These are phyloP conservation scores for Vanilla planifolia DNA, from an alignment of 106 monocot species.

Conservation along the genomic window DNA sequence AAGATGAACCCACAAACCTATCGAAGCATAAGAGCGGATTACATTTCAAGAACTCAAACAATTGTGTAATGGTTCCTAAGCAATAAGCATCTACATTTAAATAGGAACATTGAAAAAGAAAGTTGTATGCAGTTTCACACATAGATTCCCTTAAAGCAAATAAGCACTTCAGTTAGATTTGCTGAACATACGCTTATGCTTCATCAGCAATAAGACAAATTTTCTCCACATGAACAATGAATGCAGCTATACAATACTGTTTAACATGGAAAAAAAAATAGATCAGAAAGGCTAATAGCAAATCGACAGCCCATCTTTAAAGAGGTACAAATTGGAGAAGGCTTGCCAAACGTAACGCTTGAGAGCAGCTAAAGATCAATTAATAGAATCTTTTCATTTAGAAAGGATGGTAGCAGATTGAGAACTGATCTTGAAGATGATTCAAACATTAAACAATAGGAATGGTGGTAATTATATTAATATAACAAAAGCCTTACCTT, in stretches of 20 bases:
- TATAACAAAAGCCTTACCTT: constrained; percentile 38
- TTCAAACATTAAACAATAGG: too few species aligned
- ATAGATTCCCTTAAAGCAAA: not conserved
- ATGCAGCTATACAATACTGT: not conserved
- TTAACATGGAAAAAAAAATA: not conserved
- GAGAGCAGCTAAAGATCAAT: too few species aligned
- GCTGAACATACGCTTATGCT: not conserved
- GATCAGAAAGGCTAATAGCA: too few species aligned
- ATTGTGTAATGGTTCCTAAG: not conserved
- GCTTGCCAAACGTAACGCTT: too few species aligned
- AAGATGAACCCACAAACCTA: not conserved
- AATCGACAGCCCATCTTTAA: too few species aligned
- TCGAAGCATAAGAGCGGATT: not conserved
- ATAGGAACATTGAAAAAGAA: not conserved
- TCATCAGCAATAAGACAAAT: constrained; percentile 3
- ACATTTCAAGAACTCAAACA: not conserved
- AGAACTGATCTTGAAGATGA: too few species aligned
- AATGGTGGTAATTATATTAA: not conserved
- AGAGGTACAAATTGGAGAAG: too few species aligned
- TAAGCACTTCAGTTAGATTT: not conserved
- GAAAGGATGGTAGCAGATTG: too few species aligned
- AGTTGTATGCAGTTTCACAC: not conserved
- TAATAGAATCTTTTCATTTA: too few species aligned
- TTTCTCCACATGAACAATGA: not conserved
- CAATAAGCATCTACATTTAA: not conserved